Percentiles rank a stretch among this genome's conserved stretches.
Conservation (phyloP, 2,329 filamentous ascomycete genomes). For the Rachicladosporium sp. region DNA sequence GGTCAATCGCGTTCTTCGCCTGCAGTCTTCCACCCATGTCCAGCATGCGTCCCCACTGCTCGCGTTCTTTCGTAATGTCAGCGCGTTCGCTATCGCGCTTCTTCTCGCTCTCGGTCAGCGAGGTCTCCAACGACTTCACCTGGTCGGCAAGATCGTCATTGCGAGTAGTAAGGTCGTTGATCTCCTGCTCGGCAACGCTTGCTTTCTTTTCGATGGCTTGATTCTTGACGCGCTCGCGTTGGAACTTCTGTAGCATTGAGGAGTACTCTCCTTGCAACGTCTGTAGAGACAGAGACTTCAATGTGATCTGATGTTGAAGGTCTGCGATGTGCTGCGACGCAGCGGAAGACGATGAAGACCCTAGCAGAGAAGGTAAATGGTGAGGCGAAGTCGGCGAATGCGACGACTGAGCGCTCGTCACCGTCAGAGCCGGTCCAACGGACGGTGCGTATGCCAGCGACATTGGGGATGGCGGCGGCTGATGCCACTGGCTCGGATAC, state of each 20-base stretch:
- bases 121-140: constrained; percentile 34
- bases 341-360: constrained; percentile 14
- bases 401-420: background rate
- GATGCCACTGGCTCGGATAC: background rate
- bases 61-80: constrained; percentile 31
- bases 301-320: constrained; percentile 42
- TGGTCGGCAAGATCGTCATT: constrained; percentile 37
- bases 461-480: background rate
- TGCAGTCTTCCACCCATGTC: constrained; percentile 38
- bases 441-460: background rate
- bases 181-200: constrained; percentile 38
- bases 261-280: constrained; percentile 44
- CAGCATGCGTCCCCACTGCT: constrained; percentile 40
- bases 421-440: background rate
- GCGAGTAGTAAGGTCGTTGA: constrained; percentile 40
- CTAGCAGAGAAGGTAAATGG: constrained; percentile 14
- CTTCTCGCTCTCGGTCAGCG: constrained; percentile 37
- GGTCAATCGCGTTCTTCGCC: constrained; percentile 30
- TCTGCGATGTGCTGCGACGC: constrained; percentile 32
- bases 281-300: constrained; percentile 41
- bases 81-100: constrained; percentile 36
- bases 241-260: constrained; percentile 39
- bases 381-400: constrained; percentile 13
- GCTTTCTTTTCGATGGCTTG: constrained; percentile 40
- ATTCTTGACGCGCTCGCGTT: constrained; percentile 37